Percentiles rank a stretch among this genome's conserved stretches.
These are phyloP conservation scores for Cyberlindnera subsufficiens DNA, from an alignment of 805 yeast genomes.

Conservation along the genomic window DNA sequence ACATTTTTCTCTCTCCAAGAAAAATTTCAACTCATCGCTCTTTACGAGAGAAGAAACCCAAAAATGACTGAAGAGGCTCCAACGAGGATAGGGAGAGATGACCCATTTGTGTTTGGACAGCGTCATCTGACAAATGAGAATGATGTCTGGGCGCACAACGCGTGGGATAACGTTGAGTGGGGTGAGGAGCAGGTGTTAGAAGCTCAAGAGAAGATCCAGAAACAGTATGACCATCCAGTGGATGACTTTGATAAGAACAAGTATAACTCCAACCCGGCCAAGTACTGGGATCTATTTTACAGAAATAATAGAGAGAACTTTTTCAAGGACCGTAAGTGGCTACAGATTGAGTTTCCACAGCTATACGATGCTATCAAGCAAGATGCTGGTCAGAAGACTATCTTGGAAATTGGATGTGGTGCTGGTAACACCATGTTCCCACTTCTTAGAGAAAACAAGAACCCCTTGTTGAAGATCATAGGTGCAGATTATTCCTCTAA, in stretches of 20 bases:
- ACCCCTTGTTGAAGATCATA: slow-evolving; percentile 62
- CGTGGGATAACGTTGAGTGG: slow-evolving; percentile 96
- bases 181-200: slow-evolving; percentile 79
- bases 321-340: slow-evolving; percentile 95
- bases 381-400: slow-evolving; percentile 62
- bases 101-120: slow-evolving; percentile 91
- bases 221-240: slow-evolving; percentile 82
- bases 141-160: slow-evolving; percentile 89
- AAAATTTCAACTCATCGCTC: neutral
- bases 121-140: slow-evolving; percentile 64
- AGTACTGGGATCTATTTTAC: slow-evolving; percentile 93
- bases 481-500: slow-evolving; percentile 89
- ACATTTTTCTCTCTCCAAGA: too few relatives aligned
- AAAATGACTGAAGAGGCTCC: slow-evolving; percentile 16
- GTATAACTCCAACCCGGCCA: slow-evolving; percentile 82
- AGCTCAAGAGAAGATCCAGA: slow-evolving; percentile 67
- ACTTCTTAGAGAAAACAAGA: slow-evolving; percentile 73
- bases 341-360: slow-evolving; percentile 87
- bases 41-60: neutral
- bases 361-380: slow-evolving; percentile 72
- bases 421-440: slow-evolving; percentile 98
- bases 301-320: slow-evolving; percentile 87
- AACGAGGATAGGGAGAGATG: slow-evolving; percentile 72
- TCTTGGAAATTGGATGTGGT: slow-evolving; percentile 95
- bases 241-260: slow-evolving; percentile 73